phyloP scores from a whole-genome alignment of 805 yeast genomes.

The Wickerhamiella allomyrinae region DNA sequence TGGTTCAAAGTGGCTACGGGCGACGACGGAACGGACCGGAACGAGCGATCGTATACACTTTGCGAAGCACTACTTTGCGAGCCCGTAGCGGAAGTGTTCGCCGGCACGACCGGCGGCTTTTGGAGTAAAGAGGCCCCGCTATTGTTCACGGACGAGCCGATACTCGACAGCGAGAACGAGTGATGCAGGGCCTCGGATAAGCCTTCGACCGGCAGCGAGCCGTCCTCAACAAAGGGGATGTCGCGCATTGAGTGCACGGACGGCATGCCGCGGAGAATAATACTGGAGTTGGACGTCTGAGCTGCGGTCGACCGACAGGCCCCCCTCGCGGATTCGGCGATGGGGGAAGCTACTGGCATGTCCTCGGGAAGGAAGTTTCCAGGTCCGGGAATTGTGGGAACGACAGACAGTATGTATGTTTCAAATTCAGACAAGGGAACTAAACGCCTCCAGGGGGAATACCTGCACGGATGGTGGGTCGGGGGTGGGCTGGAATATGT shows the following conservation, averaged over 20 bases:
- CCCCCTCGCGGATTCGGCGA: neutral
- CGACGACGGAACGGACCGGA: neutral
- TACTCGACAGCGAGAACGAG: conserved; percentile 1
- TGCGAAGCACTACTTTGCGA: neutral
- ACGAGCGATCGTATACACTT: neutral
- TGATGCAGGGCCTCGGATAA: conserved; percentile 1
- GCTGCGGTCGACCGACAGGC: neutral
- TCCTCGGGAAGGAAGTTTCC: neutral
- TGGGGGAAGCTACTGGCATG: neutral
- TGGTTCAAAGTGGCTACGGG: neutral
- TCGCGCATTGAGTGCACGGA: conserved; percentile 17
- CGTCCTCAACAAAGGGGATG: conserved; percentile 16
- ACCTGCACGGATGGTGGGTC: neutral
- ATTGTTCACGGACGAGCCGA: neutral
- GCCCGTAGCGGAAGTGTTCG: neutral
- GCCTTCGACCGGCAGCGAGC: neutral
- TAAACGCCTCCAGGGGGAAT: neutral
- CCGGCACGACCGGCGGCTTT: neutral
- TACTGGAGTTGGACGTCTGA: neutral
- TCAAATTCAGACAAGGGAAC: neutral
- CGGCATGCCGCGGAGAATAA: conserved; percentile 5
- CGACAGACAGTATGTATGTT: neutral
- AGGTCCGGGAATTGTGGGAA: neutral
- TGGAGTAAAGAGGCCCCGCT: neutral
- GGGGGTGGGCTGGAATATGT: neutral